These are phyloP conservation scores for Phytophthora boehmeriae DNA, from an alignment of 352 stramenopile genomes.

Conservation along the genomic window DNA sequence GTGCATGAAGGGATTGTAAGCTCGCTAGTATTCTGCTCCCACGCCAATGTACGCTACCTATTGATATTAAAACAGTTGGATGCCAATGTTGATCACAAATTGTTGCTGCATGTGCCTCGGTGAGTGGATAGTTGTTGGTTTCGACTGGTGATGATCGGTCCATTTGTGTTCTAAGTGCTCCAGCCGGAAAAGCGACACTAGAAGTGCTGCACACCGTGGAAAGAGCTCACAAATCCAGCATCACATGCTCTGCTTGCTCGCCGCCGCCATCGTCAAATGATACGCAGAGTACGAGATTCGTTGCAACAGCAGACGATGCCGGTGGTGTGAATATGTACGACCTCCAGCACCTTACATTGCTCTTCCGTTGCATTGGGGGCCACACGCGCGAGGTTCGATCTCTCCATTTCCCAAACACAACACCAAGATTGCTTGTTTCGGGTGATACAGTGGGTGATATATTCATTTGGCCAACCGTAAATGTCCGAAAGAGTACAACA, in stretches of 20 bases:
- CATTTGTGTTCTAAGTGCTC: constrained; percentile 58
- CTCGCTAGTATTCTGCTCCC: constrained; percentile 62
- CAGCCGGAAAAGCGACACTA: constrained; percentile 48
- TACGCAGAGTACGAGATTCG: constrained; percentile 24
- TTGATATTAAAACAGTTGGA: neutral
- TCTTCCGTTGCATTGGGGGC: constrained; percentile 51
- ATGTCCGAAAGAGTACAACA: constrained; percentile 15
- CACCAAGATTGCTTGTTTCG: constrained; percentile 47
- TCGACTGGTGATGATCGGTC: constrained; percentile 65
- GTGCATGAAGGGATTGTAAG: constrained; percentile 66
- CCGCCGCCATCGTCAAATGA: constrained; percentile 20
- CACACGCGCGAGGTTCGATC: constrained; percentile 55
- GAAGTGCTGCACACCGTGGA: constrained; percentile 69
- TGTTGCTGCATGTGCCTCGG: neutral
- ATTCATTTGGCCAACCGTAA: constrained; percentile 53
- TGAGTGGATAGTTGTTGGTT: constrained; percentile 53
- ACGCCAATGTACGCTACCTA: constrained; percentile 46
- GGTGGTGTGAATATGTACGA: constrained; percentile 70
- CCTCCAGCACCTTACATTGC: constrained; percentile 60
- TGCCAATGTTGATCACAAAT: neutral
- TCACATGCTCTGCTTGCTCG: constrained; percentile 63
- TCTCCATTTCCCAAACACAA: constrained; percentile 52
- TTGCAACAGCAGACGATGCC: constrained; percentile 63
- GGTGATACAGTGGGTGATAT: constrained; percentile 46
- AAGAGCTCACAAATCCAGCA: constrained; percentile 64